These are phyloP conservation scores for Pseudocercospora crystallina DNA, from an alignment of 2,329 filamentous ascomycete species.

Conservation along the genomic window DNA sequence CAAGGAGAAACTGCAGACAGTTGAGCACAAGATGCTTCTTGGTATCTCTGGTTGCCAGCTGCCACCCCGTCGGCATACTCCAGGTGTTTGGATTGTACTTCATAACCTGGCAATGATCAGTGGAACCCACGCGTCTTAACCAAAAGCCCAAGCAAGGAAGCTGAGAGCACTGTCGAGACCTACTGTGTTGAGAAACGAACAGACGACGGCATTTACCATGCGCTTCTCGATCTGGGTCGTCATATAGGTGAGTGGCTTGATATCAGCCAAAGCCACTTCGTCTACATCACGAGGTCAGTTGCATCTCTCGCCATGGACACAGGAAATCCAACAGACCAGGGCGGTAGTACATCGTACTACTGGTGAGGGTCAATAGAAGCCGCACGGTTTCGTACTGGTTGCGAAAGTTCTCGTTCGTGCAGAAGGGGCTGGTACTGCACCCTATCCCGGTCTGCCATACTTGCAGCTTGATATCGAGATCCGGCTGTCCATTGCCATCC, in stretches of 20 bases:
- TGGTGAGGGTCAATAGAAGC: slow-evolving; percentile 78
- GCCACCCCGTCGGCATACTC: slow-evolving; percentile 84
- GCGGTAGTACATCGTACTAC: slow-evolving; percentile 91
- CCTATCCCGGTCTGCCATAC: slow-evolving; percentile 99
- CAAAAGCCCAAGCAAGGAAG: slow-evolving; percentile 17
- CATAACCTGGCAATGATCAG: slow-evolving; percentile 60
- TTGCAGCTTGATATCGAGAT: slow-evolving; percentile 71
- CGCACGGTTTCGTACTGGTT: slow-evolving; percentile 89
- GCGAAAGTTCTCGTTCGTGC: slow-evolving; percentile 88
- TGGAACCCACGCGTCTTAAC: neutral
- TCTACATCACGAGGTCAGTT: slow-evolving; percentile 35
- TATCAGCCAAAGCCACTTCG: slow-evolving; percentile 76
- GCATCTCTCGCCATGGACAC: neutral
- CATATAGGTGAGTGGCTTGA: slow-evolving; percentile 83
- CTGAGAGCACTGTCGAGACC: slow-evolving; percentile 34
- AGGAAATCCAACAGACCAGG: slow-evolving; percentile 52
- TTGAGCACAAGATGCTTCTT: slow-evolving; percentile 90
- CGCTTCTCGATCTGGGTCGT: slow-evolving; percentile 88
- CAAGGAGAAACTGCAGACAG: slow-evolving; percentile 84
- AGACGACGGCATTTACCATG: slow-evolving; percentile 82
- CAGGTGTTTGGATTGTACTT: slow-evolving; percentile 95
- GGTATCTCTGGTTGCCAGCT: slow-evolving; percentile 76
- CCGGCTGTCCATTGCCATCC: slow-evolving; percentile 26
- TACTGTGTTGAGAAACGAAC: slow-evolving; percentile 86
- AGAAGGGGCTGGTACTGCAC: slow-evolving; percentile 83